phyloP scores from a whole-genome alignment of 75 land plant species.

The Pinus albicaulis region DNA sequence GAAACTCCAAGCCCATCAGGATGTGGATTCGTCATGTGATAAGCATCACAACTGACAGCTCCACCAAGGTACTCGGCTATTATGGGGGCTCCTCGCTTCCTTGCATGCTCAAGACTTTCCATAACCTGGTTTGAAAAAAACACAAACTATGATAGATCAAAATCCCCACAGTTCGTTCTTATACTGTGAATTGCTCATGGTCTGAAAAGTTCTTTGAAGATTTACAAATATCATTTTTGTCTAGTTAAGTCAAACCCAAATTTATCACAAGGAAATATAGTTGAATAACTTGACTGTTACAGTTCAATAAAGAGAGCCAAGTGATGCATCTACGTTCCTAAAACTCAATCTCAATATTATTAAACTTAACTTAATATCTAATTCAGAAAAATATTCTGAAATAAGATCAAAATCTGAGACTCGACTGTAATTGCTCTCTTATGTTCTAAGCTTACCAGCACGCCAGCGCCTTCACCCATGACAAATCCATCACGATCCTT shows the following conservation, averaged over 20 bases:
- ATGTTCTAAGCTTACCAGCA: slow-evolving; percentile 24
- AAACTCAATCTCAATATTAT: no score
- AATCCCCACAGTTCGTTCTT: not conserved
- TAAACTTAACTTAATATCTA: no score
- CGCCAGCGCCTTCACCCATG: slow-evolving; percentile 56
- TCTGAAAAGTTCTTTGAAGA: not conserved
- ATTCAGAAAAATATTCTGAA: no score
- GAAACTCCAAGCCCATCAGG: slow-evolving; percentile 61
- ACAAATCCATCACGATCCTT: slow-evolving; percentile 54
- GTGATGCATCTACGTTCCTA: not conserved
- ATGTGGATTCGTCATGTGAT: slow-evolving; percentile 60
- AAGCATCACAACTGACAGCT: slow-evolving; percentile 52
- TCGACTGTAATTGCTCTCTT: not conserved
- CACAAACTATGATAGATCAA: not conserved
- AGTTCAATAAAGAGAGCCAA: not conserved
- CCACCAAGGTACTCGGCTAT: slow-evolving; percentile 59
- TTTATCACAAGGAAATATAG: no score
- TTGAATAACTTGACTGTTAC: not conserved
- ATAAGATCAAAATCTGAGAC: no score
- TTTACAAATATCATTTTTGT: no score
- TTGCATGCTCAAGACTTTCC: slow-evolving; percentile 63
- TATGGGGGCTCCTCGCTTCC: slow-evolving; percentile 46
- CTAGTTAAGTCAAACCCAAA: no score
- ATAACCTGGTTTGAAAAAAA: slow-evolving; percentile 29
- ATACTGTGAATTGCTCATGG: no score